Evolutionary conservation across 2,329 filamentous ascomycete genomes (phyloP).

Genomic region (Didymella sp.): DNA sequence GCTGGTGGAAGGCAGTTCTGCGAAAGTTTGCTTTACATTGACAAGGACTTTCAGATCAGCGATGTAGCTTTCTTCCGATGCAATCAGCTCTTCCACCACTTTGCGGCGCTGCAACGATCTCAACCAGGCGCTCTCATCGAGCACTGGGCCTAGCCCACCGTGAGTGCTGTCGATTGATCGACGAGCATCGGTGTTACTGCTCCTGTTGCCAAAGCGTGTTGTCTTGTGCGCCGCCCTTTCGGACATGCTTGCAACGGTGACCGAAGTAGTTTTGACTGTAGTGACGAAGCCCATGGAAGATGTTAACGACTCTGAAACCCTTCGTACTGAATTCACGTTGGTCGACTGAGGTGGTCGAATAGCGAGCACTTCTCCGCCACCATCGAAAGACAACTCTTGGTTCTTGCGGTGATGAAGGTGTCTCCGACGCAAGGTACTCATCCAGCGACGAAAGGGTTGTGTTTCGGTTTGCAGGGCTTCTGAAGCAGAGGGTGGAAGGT

Average conservation of each 20-base stretch:
- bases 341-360: constrained; percentile 17
- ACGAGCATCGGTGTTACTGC: constrained; percentile 66
- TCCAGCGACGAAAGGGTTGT: constrained; percentile 73
- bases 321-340: constrained; percentile 41
- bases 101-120: constrained; percentile 77
- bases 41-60: constrained; percentile 84
- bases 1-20: not conserved
- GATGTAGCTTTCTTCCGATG: constrained; percentile 87
- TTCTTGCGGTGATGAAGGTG: constrained; percentile 51
- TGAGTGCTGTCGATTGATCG: constrained; percentile 65
- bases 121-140: constrained; percentile 74
- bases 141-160: constrained; percentile 52
- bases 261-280: constrained; percentile 80
- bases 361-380: constrained; percentile 17
- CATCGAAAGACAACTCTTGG: constrained; percentile 49
- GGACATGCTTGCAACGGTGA: constrained; percentile 74
- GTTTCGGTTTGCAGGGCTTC: constrained; percentile 6
- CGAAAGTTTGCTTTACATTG: constrained; percentile 68
- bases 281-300: constrained; percentile 82
- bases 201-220: constrained; percentile 65
- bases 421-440: constrained; percentile 71
- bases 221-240: constrained; percentile 65
- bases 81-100: constrained; percentile 83
- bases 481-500: constrained; percentile 6
- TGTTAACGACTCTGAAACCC: constrained; percentile 64